Conservation (phyloP, 345 rosid genomes). For the Linum tenue region DNA sequence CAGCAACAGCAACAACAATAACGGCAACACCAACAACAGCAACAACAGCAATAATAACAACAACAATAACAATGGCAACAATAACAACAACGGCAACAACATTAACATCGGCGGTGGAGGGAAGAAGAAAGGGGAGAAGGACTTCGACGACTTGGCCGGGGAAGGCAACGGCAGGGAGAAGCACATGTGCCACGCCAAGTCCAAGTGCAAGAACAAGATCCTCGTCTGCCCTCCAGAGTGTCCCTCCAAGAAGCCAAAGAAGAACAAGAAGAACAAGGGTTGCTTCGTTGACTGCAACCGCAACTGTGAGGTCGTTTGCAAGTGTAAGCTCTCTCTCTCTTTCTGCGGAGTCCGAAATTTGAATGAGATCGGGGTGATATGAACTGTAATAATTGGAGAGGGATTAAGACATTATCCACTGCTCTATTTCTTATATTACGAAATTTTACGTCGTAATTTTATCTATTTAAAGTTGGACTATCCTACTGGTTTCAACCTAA, state of each 20-base stretch:
- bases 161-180: constrained; percentile 36
- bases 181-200: constrained; percentile 41
- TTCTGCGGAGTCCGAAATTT: too few species aligned
- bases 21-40: constrained; percentile 1
- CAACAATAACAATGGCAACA: background rate
- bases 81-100: constrained; percentile 7
- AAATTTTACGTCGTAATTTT: too few species aligned
- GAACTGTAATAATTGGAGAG: too few species aligned
- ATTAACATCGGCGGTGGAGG: background rate
- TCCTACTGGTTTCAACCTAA: background rate
- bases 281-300: constrained; percentile 62
- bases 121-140: background rate
- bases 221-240: constrained; percentile 65
- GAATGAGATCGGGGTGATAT: too few species aligned
- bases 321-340: constrained; percentile 48
- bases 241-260: constrained; percentile 52
- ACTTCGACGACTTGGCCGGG: constrained; percentile 21
- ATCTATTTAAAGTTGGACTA: too few species aligned
- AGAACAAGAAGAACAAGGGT: constrained; percentile 53
- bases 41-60: constrained; percentile 2
- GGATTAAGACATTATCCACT: too few species aligned
- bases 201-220: constrained; percentile 30
- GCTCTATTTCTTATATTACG: too few species aligned
- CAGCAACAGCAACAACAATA: constrained; percentile 13
- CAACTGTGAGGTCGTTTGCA: constrained; percentile 80